Percentiles rank a stretch among this genome's conserved stretches.
phyloP scores from a whole-genome alignment of 805 yeast species.

The Spathaspora passalidarum region DNA sequence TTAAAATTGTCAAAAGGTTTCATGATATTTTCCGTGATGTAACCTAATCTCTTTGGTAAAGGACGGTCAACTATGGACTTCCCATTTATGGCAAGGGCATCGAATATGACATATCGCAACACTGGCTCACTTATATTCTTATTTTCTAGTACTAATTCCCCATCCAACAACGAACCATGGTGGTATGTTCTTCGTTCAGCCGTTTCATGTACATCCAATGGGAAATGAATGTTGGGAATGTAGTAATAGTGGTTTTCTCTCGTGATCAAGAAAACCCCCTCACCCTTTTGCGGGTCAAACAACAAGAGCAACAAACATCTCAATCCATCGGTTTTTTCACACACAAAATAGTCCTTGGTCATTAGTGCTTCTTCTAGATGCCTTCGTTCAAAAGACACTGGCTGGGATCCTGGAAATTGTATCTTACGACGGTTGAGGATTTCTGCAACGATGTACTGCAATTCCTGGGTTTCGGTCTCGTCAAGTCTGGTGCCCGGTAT shows the following conservation, averaged over 20 bases:
- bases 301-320: conserved; percentile 74
- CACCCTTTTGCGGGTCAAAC: conserved; percentile 70
- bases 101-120: conserved; percentile 82
- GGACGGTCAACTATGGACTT: conserved; percentile 64
- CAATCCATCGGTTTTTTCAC: conserved; percentile 94
- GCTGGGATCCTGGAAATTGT: conserved; percentile 91
- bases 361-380: conserved; percentile 65
- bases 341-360: conserved; percentile 81
- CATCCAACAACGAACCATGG: conserved; percentile 88
- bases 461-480: conserved; percentile 62
- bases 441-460: conserved; percentile 66
- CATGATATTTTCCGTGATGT: conserved; percentile 75
- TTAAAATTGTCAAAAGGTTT: conserved; percentile 78
- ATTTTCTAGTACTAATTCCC: conserved; percentile 81
- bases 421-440: conserved; percentile 52
- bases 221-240: conserved; percentile 84
- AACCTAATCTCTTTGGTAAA: conserved; percentile 80
- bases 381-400: conserved; percentile 78
- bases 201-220: conserved; percentile 43
- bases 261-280: conserved; percentile 85
- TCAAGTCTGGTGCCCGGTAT: conserved; percentile 85
- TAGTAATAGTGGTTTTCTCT: conserved; percentile 84
- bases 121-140: conserved; percentile 52
- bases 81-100: conserved; percentile 83
- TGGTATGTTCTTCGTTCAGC: conserved; percentile 59